Conservation (phyloP, 345 rosid genomes). For the Eucalyptus curtisii region DNA sequence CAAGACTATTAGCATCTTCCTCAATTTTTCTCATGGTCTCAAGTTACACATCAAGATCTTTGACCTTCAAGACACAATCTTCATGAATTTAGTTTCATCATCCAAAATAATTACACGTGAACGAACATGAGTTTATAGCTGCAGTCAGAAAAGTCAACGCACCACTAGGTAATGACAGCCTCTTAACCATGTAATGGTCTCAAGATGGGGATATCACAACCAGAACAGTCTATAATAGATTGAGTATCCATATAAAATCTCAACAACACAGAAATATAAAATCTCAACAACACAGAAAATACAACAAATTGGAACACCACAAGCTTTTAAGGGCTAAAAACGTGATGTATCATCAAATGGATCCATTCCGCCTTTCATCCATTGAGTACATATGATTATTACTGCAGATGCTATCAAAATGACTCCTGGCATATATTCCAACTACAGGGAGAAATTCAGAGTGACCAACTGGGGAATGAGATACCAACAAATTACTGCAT, state of each 20-base stretch:
- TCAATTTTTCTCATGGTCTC: constrained; percentile 62
- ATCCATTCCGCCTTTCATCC: no score
- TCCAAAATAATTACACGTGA: background rate
- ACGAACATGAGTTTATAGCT: background rate
- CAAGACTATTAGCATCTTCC: constrained; percentile 66
- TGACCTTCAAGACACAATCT: constrained; percentile 32
- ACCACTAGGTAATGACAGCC: background rate
- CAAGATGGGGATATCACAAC: background rate
- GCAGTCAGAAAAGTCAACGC: background rate
- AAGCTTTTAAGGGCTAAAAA: no score
- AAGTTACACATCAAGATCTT: constrained; percentile 89
- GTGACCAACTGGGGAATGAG: background rate
- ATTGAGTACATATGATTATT: background rate
- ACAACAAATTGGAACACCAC: no score
- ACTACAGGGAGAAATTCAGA: background rate
- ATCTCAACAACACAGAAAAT: no score
- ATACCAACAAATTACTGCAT: background rate
- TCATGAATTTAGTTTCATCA: background rate
- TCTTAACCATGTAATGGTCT: no score
- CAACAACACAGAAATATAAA: no score
- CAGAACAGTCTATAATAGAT: background rate
- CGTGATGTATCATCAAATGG: no score
- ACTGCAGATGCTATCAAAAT: background rate
- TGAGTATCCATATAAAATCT: no score
- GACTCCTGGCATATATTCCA: background rate